A percentile compares a stretch with the other conserved stretches of the same genome.
These are phyloP conservation scores for Tuber magnatum DNA, from an alignment of 495 filamentous ascomycete genomes.

Conservation along the genomic window DNA sequence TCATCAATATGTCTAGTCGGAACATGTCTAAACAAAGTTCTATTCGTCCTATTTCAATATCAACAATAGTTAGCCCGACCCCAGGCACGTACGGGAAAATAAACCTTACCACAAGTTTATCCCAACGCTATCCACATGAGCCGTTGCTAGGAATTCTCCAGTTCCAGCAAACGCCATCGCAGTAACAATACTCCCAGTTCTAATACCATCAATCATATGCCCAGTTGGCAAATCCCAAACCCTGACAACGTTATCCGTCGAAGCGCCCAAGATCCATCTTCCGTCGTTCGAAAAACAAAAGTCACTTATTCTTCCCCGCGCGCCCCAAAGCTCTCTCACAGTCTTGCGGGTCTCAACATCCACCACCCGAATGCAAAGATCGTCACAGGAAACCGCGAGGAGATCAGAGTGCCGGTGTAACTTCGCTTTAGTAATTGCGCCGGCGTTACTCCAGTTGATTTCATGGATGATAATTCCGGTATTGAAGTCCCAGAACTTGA, in stretches of 20 bases:
- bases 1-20: constrained; percentile 75
- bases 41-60: constrained; percentile 56
- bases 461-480: constrained; percentile 70
- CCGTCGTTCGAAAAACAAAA: constrained; percentile 90
- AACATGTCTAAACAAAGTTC: constrained; percentile 77
- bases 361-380: constrained; percentile 76
- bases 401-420: constrained; percentile 77
- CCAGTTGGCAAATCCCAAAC: constrained; percentile 95
- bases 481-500: constrained; percentile 96
- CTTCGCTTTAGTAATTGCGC: constrained; percentile 64
- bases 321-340: constrained; percentile 89
- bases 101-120: constrained; percentile 67
- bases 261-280: constrained; percentile 84
- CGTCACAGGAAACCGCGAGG: constrained; percentile 82
- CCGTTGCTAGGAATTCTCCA: constrained; percentile 86
- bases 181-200: constrained; percentile 65
- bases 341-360: constrained; percentile 85
- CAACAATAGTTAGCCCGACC: constrained; percentile 10
- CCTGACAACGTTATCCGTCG: constrained; percentile 70
- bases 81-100: neutral
- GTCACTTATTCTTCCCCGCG: constrained; percentile 70
- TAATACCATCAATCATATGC: constrained; percentile 85
- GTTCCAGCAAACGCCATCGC: constrained; percentile 79
- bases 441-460: constrained; percentile 76
- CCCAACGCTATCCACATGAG: constrained; percentile 75